phyloP scores from a whole-genome alignment of 305 asterid genomes.

The Ilex paraguariensis region DNA sequence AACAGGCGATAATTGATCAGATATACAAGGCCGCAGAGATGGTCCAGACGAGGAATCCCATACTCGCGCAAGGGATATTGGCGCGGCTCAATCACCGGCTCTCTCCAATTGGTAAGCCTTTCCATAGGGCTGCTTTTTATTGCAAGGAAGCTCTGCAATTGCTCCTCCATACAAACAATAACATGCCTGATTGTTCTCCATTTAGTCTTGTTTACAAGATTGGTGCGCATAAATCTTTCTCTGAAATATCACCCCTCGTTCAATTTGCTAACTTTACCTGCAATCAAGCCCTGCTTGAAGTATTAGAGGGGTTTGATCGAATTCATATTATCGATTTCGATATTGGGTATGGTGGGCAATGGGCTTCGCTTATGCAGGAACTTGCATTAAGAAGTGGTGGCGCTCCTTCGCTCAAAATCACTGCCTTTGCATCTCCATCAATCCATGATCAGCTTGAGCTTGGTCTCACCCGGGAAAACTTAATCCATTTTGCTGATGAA shows the following conservation, averaged over 20 bases:
- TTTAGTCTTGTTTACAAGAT: conserved; percentile 71
- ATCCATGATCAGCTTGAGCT: conserved; percentile 79
- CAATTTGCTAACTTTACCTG: conserved; percentile 85
- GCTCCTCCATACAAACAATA: conserved; percentile 40
- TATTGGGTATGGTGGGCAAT: conserved; percentile 85
- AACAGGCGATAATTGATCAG: conserved; percentile 73
- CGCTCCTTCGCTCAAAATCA: conserved; percentile 60
- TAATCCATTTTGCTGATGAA: conserved; percentile 68
- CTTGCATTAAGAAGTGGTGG: conserved; percentile 69
- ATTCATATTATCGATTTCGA: conserved; percentile 86
- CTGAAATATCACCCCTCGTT: conserved; percentile 81
- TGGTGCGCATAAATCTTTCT: conserved; percentile 83
- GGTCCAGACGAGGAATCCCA: conserved; percentile 73
- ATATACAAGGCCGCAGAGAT: conserved; percentile 82
- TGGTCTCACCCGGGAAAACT: conserved; percentile 64
- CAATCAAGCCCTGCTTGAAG: conserved; percentile 86
- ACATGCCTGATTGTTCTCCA: conserved; percentile 39
- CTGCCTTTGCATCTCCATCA: conserved; percentile 64
- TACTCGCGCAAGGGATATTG: conserved; percentile 98
- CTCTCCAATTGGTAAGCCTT: conserved; percentile 91
- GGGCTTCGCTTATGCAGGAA: conserved; percentile 98
- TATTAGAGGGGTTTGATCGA: conserved; percentile 54
- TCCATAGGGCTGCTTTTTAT: conserved; percentile 84
- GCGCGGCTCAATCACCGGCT: conserved; percentile 99
- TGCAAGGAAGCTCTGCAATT: conserved; percentile 81